Conservation (phyloP, 1,284 basidiomycete genomes). For the Cutaneotrichosporon sp. region DNA sequence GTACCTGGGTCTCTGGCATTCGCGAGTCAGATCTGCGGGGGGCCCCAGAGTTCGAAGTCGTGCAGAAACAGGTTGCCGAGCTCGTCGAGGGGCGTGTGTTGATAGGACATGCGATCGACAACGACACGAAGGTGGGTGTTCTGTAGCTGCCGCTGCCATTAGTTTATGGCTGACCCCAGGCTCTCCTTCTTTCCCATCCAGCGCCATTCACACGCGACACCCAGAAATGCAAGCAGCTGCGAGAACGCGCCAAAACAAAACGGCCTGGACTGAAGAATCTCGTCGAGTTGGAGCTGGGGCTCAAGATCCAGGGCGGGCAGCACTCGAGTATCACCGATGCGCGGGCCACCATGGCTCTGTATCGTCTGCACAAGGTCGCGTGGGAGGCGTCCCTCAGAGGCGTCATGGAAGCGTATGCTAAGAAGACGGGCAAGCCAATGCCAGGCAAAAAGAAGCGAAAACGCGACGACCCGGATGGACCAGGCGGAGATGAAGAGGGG, state of each 20-base stretch:
- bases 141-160: not conserved
- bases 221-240: constrained; percentile 56
- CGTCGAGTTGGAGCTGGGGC: constrained; percentile 70
- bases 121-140: constrained; percentile 72
- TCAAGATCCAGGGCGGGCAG: constrained; percentile 81
- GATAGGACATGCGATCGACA: constrained; percentile 89
- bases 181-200: constrained; percentile 85
- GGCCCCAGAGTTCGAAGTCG: constrained; percentile 73
- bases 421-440: constrained; percentile 32
- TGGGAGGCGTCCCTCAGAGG: constrained; percentile 63
- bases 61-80: constrained; percentile 74
- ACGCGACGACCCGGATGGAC: constrained; percentile 28
- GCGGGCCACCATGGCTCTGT: constrained; percentile 91
- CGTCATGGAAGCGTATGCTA: constrained; percentile 39
- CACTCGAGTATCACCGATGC: constrained; percentile 90
- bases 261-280: constrained; percentile 74
- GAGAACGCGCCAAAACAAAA: constrained; percentile 57
- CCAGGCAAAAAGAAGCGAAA: constrained; percentile 31
- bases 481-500: constrained; percentile 26
- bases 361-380: constrained; percentile 73
- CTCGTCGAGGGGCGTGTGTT: constrained; percentile 75
- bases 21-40: constrained; percentile 67
- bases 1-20: constrained; percentile 88
- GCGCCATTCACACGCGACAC: constrained; percentile 75
- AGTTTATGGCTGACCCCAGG: constrained; percentile 52